A percentile compares a stretch with the other conserved stretches of the same genome.
phyloP scores from a whole-genome alignment of 495 filamentous ascomycete genomes.

The Talaromyces stipitatus region DNA sequence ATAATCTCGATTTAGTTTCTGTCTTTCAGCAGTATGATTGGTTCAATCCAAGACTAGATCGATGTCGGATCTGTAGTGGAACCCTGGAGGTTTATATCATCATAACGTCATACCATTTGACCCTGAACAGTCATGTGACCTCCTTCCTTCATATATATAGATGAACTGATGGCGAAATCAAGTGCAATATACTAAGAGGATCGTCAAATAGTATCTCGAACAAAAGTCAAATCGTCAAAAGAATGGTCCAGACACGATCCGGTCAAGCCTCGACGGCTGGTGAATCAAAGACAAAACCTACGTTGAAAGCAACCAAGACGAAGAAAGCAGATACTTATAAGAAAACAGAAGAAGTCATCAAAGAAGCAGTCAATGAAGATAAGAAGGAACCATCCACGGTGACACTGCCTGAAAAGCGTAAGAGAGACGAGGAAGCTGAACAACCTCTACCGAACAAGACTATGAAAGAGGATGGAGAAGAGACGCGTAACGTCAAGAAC shows the following conservation, averaged over 20 bases:
- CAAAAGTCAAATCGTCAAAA: neutral
- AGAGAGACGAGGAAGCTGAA: conserved; percentile 6
- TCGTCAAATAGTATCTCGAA: neutral
- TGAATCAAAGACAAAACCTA: neutral
- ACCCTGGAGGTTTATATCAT: neutral
- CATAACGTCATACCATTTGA: neutral
- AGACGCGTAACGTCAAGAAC: neutral
- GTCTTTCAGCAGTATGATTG: too few species aligned
- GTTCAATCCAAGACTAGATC: too few species aligned
- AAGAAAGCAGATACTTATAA: neutral
- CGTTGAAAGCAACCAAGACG: neutral
- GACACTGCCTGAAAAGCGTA: conserved; percentile 15
- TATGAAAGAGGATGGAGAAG: conserved; percentile 6
- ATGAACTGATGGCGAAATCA: neutral
- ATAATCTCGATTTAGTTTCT: too few species aligned
- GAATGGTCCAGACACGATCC: conserved; percentile 4
- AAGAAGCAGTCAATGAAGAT: neutral
- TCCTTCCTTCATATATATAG: neutral
- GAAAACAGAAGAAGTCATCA: neutral
- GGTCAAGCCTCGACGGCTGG: neutral
- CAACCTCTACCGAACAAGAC: conserved; percentile 15
- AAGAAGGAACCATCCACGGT: conserved; percentile 4
- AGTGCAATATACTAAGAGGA: neutral
- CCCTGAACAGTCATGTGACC: neutral
- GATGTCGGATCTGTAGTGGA: too few species aligned